A percentile compares a stretch with the other conserved stretches of the same genome.
Conservation (phyloP, 202 grass and related monocot genomes). For the Miscanthus sacchariflorus region DNA sequence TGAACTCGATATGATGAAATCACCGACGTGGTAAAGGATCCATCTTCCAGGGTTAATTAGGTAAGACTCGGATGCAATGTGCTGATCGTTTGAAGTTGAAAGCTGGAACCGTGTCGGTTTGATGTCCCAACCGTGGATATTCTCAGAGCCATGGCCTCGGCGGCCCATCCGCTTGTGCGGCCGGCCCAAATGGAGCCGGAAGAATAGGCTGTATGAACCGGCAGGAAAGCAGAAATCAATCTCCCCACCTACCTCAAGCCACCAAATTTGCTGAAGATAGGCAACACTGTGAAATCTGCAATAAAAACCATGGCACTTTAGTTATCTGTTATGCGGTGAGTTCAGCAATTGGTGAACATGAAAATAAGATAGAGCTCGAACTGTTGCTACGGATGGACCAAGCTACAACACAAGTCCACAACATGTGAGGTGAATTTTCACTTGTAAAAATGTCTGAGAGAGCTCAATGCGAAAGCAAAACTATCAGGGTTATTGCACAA, state of each 20-base stretch:
- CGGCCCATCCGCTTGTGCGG: slow-evolving; percentile 55
- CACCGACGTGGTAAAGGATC: slow-evolving; percentile 69
- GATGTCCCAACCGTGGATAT: slow-evolving; percentile 71
- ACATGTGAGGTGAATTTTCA: neutral
- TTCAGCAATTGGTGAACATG: neutral
- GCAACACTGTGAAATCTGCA: slow-evolving; percentile 69
- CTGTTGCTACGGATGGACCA: neutral
- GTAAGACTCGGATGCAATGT: slow-evolving; percentile 47
- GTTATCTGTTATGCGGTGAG: neutral
- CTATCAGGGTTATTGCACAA: neutral
- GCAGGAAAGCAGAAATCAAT: slow-evolving; percentile 69
- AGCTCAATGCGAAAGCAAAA: slow-evolving; percentile 4
- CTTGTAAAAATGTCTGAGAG: slow-evolving; percentile 11
- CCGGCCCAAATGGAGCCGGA: slow-evolving; percentile 66
- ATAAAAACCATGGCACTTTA: slow-evolving; percentile 11
- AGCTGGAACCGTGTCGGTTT: slow-evolving; percentile 72
- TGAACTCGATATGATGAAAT: slow-evolving; percentile 61
- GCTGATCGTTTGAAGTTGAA: slow-evolving; percentile 62
- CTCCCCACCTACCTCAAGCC: slow-evolving; percentile 75
- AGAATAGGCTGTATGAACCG: slow-evolving; percentile 72
- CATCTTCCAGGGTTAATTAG: slow-evolving; percentile 53
- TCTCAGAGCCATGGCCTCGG: slow-evolving; percentile 45
- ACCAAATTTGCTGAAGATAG: slow-evolving; percentile 85
- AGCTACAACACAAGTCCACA: neutral
- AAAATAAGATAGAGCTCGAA: neutral